phyloP scores from a whole-genome alignment of 495 filamentous ascomycete genomes.

The Bacidia gigantensis region DNA sequence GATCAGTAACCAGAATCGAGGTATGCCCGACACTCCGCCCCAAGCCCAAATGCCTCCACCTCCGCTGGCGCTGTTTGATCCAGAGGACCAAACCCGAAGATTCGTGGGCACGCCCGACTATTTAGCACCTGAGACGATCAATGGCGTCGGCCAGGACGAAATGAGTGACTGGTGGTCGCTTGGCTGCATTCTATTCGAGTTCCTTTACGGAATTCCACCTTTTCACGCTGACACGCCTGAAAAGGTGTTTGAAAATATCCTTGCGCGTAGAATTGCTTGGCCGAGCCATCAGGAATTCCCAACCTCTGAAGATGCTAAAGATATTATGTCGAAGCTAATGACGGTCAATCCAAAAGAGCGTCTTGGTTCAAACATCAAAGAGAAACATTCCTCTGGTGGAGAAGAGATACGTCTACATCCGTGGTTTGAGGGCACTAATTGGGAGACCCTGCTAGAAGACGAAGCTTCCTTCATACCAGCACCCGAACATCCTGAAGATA shows the following conservation, averaged over 20 bases:
- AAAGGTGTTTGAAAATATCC: conserved; percentile 91
- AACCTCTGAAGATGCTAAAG: conserved; percentile 73
- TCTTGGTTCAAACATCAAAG: conserved; percentile 69
- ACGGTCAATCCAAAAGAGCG: conserved; percentile 65
- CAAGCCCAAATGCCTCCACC: conserved; percentile 77
- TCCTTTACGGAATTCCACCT: conserved; percentile 80
- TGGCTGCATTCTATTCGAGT: conserved; percentile 95
- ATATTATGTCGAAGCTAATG: conserved; percentile 83
- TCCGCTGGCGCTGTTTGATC: conserved; percentile 91
- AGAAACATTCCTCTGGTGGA: conserved; percentile 66
- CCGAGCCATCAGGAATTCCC: conserved; percentile 49
- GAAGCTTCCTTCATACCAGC: conserved; percentile 92
- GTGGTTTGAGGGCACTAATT: conserved; percentile 82
- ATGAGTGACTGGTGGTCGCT: conserved; percentile 99
- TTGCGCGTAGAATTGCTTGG: conserved; percentile 80
- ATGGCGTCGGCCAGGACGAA: conserved; percentile 86
- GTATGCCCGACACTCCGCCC: conserved; percentile 43
- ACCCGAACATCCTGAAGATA: conserved; percentile 88
- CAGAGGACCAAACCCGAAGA: conserved; percentile 78
- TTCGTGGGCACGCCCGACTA: conserved; percentile 98
- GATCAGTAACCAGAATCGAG: conserved; percentile 39
- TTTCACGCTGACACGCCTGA: conserved; percentile 88
- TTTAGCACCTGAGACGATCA: conserved; percentile 91
- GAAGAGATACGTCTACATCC: conserved; percentile 78
- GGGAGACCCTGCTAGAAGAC: conserved; percentile 80